These are phyloP conservation scores for Coffea canephora DNA, from an alignment of 257 asterid genomes.

Conservation along the genomic window DNA sequence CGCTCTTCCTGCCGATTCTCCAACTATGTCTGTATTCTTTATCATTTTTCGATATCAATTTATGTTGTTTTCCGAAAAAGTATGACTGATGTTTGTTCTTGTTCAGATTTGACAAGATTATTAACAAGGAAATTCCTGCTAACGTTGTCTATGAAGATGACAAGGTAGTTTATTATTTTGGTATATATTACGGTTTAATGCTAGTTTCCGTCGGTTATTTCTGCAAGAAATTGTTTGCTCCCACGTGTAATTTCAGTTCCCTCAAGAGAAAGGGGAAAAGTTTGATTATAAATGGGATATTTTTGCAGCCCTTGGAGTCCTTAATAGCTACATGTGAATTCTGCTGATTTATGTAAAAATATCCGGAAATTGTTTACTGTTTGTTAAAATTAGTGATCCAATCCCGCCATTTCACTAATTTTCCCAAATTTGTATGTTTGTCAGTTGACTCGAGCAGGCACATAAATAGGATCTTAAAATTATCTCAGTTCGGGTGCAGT, in stretches of 20 bases:
- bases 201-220: slow-evolving; percentile 1
- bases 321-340: neutral
- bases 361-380: too few relatives aligned
- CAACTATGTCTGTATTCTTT: slow-evolving; percentile 53
- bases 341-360: neutral
- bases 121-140: slow-evolving; percentile 80
- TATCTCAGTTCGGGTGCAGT: too few relatives aligned
- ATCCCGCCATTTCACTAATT: too few relatives aligned
- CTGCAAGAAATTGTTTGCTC: neutral
- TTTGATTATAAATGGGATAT: too few relatives aligned
- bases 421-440: too few relatives aligned
- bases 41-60: slow-evolving; percentile 12
- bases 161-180: slow-evolving; percentile 39
- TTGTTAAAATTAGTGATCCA: too few relatives aligned
- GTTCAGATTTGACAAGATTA: slow-evolving; percentile 89
- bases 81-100: neutral
- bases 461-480: too few relatives aligned
- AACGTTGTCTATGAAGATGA: slow-evolving; percentile 83
- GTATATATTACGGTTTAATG: neutral
- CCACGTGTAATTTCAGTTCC: neutral
- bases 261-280: neutral
- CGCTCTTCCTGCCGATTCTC: slow-evolving; percentile 58
- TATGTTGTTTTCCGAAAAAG: neutral
- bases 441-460: too few relatives aligned
- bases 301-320: neutral